These are phyloP conservation scores for Elsinoe fawcettii DNA, from an alignment of 2,329 filamentous ascomycete genomes.

Conservation along the genomic window DNA sequence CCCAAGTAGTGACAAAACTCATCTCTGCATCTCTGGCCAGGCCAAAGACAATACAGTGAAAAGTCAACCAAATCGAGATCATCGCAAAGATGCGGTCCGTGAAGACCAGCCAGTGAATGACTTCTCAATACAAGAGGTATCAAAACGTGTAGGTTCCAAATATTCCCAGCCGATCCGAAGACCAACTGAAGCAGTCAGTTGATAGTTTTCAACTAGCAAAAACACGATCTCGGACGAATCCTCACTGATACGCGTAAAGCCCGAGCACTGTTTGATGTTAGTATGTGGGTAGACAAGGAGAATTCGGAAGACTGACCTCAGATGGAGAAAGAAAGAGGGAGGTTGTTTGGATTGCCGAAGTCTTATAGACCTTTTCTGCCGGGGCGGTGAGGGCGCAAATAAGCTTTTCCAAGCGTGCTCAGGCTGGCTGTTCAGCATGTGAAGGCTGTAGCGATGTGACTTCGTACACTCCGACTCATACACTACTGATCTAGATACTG, in stretches of 20 bases:
- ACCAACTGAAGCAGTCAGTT: constrained; percentile 67
- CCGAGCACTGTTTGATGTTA: constrained; percentile 56
- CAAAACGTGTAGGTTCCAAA: constrained; percentile 52
- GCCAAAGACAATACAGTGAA: constrained; percentile 13
- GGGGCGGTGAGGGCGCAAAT: too few relatives aligned
- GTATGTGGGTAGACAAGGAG: constrained; percentile 19
- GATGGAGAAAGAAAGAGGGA: constrained; percentile 14
- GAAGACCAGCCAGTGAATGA: constrained; percentile 48
- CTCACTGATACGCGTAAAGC: constrained; percentile 79
- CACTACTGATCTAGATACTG: too few relatives aligned
- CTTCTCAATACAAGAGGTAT: constrained; percentile 23
- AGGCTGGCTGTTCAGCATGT: too few relatives aligned
- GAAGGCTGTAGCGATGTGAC: too few relatives aligned
- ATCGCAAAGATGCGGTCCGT: not conserved
- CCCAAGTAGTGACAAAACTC: not conserved
- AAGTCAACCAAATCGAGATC: constrained; percentile 4
- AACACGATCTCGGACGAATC: constrained; percentile 80
- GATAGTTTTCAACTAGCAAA: constrained; percentile 89
- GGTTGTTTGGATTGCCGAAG: too few relatives aligned
- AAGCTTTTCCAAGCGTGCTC: too few relatives aligned
- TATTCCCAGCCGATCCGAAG: constrained; percentile 68
- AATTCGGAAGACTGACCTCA: too few relatives aligned
- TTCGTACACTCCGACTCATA: too few relatives aligned
- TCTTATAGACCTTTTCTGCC: not conserved
- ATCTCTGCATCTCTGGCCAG: constrained; percentile 13